Percentiles rank a stretch among this genome's conserved stretches.
phyloP scores from a whole-genome alignment of 148 eudicot species.

The Persicaria tinctoria region DNA sequence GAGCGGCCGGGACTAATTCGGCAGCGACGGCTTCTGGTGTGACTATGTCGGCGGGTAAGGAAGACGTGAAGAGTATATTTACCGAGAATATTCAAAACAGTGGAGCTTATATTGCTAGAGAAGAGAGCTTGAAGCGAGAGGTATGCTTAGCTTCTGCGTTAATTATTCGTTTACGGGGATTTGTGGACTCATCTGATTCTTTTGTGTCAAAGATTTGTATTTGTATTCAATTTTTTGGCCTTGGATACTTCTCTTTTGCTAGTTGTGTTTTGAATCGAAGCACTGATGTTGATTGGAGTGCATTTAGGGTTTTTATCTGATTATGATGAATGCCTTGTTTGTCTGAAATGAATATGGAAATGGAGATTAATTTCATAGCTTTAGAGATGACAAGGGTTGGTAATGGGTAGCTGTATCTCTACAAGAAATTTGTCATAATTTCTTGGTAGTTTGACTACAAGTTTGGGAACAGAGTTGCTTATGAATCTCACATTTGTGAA shows the following conservation, averaged over 20 bases:
- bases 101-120: slow-evolving; percentile 96
- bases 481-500: background rate
- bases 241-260: background rate
- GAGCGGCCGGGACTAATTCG: slow-evolving; percentile 9
- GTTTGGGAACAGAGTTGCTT: background rate
- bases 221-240: background rate
- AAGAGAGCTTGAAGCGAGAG: slow-evolving; percentile 85
- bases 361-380: too few relatives aligned
- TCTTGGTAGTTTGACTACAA: background rate
- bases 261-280: background rate
- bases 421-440: background rate
- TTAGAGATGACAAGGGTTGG: too few relatives aligned
- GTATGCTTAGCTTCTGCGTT: slow-evolving; percentile 21
- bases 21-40: background rate
- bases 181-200: background rate
- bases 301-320: background rate
- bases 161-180: background rate
- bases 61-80: slow-evolving; percentile 75
- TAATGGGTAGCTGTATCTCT: background rate
- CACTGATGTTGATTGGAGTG: background rate
- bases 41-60: slow-evolving; percentile 28
- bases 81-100: slow-evolving; percentile 87
- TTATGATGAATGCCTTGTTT: background rate
- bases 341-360: too few relatives aligned
- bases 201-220: background rate